Conservation (phyloP, 2,329 filamentous ascomycete genomes). For the Periglandula ipomoeae region DNA sequence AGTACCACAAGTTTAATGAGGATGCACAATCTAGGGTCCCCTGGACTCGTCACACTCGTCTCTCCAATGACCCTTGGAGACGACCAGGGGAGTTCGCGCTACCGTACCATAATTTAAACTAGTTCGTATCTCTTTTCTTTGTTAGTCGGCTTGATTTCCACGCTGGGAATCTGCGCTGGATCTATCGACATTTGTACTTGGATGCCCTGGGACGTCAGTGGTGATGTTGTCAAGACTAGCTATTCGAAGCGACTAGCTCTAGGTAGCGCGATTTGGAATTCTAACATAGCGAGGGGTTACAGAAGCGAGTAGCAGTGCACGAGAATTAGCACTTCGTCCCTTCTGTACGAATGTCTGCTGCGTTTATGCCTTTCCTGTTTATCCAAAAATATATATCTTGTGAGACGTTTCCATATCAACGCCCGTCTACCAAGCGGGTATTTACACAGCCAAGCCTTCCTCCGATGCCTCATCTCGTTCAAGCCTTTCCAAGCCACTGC, state of each 20-base stretch:
- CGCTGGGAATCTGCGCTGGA: no score
- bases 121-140: no score
- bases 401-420: background rate
- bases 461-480: constrained; percentile 46
- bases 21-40: background rate
- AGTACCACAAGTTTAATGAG: no score
- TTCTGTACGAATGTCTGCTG: background rate
- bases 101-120: background rate
- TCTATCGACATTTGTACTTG: no score
- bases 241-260: no score
- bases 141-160: no score
- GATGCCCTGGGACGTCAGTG: no score
- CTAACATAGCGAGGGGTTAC: no score
- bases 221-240: no score
- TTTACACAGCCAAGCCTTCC: constrained; percentile 32
- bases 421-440: background rate
- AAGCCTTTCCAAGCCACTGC: constrained; percentile 45
- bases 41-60: background rate
- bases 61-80: background rate
- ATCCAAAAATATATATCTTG: constrained; percentile 2
- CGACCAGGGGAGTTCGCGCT: background rate
- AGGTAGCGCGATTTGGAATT: no score
- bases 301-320: no score
- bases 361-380: background rate
- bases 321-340: no score